Evolutionary conservation across 1,284 basidiomycete species (phyloP), one percentile per base, ranked within the genome.

Genomic region (Heterobasidion occidentale): DNA sequence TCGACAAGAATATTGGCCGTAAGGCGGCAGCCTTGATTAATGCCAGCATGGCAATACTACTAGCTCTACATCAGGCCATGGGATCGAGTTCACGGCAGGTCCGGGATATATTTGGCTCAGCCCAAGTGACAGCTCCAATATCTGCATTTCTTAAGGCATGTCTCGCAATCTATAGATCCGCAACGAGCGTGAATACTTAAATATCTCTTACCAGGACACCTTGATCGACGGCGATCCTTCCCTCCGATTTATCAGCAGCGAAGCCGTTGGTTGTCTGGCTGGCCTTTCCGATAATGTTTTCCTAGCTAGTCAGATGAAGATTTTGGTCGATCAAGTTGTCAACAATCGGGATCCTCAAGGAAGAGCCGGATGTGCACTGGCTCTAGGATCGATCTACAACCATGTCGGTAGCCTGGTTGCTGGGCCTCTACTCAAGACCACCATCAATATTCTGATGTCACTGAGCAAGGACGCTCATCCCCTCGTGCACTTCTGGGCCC

Each of bases 391-490:
- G 7, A 92, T 99, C 49, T 98, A 98, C 71, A 85, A 81, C 54
- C 83, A 93, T 63, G 94, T 99, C 38, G 97, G 97, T 14, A 92
- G 94, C 42, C 78, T 99, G 19, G 91, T 92, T 5, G 96, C 94
- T 7, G 93, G 94, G 0, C 94, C 97, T 0, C 79, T 98, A 14
- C 80, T 99, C 58, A 98, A 98, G 73, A 98, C 96, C 0, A 93
- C 96, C 0, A 90, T 98, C 62, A 95, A 98, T 65, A 88, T 99
- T 56, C 77, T 98, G 51, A 94, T 98, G 86, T 98, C 95, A 2
- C 81, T 99, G 35, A 87, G 90, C 65, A 94, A 90, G 59, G 97
- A 99, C 68, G 94, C 97, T 0, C 97, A 99, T 68, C 97, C 97
- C 0, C 82, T 94, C 11, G 97, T 98, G 5, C 95, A 99, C 71